Percentiles rank a stretch among this genome's conserved stretches.
These are phyloP conservation scores for Candida awuae DNA, from an alignment of 805 yeast genomes.

Conservation along the genomic window DNA sequence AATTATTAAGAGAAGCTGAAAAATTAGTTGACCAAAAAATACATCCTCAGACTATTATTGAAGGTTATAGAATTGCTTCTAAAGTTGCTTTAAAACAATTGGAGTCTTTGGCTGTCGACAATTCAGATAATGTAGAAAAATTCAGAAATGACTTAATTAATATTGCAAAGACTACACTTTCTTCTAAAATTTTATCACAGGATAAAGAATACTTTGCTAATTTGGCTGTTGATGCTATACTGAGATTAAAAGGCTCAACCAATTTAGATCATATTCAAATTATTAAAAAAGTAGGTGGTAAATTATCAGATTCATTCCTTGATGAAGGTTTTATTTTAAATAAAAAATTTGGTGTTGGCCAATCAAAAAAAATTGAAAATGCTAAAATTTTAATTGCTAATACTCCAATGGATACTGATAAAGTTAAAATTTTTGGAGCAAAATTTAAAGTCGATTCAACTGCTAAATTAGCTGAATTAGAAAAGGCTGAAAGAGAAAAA, in stretches of 20 bases:
- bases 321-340: conserved; percentile 94
- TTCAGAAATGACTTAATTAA: conserved; percentile 73
- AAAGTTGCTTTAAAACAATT: conserved; percentile 79
- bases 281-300: conserved; percentile 90
- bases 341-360: conserved; percentile 89
- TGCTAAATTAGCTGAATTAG: conserved; percentile 65
- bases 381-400: conserved; percentile 89
- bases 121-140: conserved; percentile 45
- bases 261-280: conserved; percentile 89
- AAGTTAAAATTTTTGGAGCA: conserved; percentile 96
- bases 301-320: conserved; percentile 79
- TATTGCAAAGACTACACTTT: conserved; percentile 88
- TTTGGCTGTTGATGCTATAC: conserved; percentile 88
- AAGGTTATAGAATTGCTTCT: conserved; percentile 87
- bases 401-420: conserved; percentile 94
- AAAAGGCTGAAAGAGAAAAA: conserved; percentile 72
- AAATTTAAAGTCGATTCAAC: conserved; percentile 95
- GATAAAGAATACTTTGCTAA: conserved; percentile 85
- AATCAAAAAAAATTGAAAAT: conserved; percentile 76
- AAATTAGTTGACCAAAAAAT: conserved; percentile 83
- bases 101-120: conserved; percentile 67
- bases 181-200: conserved; percentile 90
- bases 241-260: conserved; percentile 79
- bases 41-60: conserved; percentile 96
- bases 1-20: conserved; percentile 90